Conservation (phyloP, 108 stramenopile genomes). For the Conticribra guillardii region DNA sequence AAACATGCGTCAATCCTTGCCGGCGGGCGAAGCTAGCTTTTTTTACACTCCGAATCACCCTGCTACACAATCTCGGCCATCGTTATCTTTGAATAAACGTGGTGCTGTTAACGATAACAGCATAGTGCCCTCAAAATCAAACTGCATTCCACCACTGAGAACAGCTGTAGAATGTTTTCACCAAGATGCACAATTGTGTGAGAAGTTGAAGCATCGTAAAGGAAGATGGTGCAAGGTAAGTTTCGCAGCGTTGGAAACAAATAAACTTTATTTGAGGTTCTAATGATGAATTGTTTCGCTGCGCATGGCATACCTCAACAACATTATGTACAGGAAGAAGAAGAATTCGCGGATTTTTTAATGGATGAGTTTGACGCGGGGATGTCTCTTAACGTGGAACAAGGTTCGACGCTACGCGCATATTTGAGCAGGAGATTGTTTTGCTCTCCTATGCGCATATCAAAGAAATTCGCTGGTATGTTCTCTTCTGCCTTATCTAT, state of each 20-base stretch:
- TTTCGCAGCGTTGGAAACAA: not conserved
- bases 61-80: no score
- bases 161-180: not conserved
- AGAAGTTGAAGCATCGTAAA: slow-evolving; percentile 15
- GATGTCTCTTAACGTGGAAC: slow-evolving; percentile 13
- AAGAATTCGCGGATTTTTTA: slow-evolving; percentile 36
- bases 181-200: slow-evolving; percentile 4
- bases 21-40: no score
- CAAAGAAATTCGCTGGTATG: slow-evolving; percentile 41
- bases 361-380: slow-evolving; percentile 35
- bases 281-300: not conserved
- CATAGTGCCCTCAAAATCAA: no score
- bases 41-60: no score
- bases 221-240: slow-evolving; percentile 17
- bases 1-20: no score
- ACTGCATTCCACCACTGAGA: no score
- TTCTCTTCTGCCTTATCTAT: no score
- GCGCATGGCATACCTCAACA: not conserved
- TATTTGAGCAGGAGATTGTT: slow-evolving; percentile 41
- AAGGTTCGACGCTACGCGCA: slow-evolving; percentile 27
- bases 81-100: no score
- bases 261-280: not conserved
- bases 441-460: slow-evolving; percentile 43
- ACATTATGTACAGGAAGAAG: slow-evolving; percentile 25
- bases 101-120: no score